Percentiles rank a stretch among this genome's conserved stretches.
Evolutionary conservation across 768 basidiomycete species (phyloP).

Genomic region (Leccinum aurantiacum): DNA sequence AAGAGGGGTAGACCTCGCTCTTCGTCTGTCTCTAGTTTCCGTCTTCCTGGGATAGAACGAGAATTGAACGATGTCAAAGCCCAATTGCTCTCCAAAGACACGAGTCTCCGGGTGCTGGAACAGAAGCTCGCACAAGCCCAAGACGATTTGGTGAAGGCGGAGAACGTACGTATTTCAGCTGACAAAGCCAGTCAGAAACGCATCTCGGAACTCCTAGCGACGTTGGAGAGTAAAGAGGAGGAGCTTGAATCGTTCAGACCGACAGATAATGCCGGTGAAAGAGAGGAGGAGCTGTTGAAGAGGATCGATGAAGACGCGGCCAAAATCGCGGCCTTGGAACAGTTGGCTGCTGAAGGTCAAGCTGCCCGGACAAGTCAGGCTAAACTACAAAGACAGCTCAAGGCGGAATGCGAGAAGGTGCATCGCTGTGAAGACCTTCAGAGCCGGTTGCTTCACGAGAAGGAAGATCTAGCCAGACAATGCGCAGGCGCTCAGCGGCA

Average conservation of each 20-base stretch:
- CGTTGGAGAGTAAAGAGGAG: slow-evolving; percentile 56
- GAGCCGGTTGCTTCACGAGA: slow-evolving; percentile 51
- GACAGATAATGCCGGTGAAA: slow-evolving; percentile 39
- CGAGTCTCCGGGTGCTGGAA: slow-evolving; percentile 40
- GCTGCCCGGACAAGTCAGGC: slow-evolving; percentile 31
- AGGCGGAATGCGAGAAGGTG: slow-evolving; percentile 41
- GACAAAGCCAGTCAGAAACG: slow-evolving; percentile 49
- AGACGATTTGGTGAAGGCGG: slow-evolving; percentile 46
- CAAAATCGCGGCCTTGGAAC: slow-evolving; percentile 59
- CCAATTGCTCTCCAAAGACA: slow-evolving; percentile 44
- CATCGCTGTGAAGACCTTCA: slow-evolving; percentile 43
- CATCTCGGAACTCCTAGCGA: slow-evolving; percentile 42
- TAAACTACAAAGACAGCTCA: slow-evolving; percentile 41
- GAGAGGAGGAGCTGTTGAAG: slow-evolving; percentile 62
- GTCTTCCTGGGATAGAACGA: slow-evolving; percentile 51
- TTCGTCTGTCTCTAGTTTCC: slow-evolving; percentile 56
- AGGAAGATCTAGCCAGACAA: slow-evolving; percentile 47
- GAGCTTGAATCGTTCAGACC: slow-evolving; percentile 51
- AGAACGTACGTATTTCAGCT: slow-evolving; percentile 59
- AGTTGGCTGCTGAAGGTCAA: slow-evolving; percentile 42
- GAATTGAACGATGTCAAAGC: slow-evolving; percentile 52
- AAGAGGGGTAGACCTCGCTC: slow-evolving; percentile 49
- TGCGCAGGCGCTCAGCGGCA: slow-evolving; percentile 40
- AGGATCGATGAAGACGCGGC: slow-evolving; percentile 74
- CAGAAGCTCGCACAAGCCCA: slow-evolving; percentile 52